Conservation (phyloP, 306 rosid species). For the Cucumis melo region DNA sequence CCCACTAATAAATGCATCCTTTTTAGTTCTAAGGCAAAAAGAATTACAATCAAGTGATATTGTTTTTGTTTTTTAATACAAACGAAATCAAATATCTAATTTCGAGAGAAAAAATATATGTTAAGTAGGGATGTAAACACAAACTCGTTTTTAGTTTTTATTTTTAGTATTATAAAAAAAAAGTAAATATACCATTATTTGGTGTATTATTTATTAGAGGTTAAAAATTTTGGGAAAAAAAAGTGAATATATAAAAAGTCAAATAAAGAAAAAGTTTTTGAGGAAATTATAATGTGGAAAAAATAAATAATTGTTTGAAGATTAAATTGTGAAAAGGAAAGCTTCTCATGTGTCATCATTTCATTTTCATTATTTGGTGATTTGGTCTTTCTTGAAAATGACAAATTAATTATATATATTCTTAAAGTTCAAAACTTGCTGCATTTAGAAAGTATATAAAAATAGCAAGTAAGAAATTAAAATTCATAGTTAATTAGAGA, state of each 20-base stretch:
- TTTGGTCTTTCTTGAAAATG: background rate
- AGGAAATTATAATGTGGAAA: background rate
- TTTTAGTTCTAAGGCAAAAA: background rate
- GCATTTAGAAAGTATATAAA: background rate
- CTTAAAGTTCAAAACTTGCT: too few relatives aligned
- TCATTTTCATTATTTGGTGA: background rate
- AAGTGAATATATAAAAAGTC: background rate
- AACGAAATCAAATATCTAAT: too few relatives aligned
- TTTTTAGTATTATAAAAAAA: too few relatives aligned
- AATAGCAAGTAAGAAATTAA: background rate
- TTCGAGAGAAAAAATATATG: too few relatives aligned
- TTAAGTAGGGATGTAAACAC: too few relatives aligned
- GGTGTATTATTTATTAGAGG: background rate
- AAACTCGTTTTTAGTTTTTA: background rate
- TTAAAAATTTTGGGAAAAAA: background rate
- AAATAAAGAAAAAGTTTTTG: too few relatives aligned
- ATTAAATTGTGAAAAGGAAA: background rate
- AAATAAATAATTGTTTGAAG: background rate
- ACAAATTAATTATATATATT: background rate
- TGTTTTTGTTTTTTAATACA: too few relatives aligned
- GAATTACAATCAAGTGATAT: background rate
- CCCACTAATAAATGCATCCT: background rate
- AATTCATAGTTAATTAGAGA: too few relatives aligned
- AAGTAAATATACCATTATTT: background rate
- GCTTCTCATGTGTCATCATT: background rate